A percentile compares a stretch with the other conserved stretches of the same genome.
Evolutionary conservation across 768 basidiomycete genomes (phyloP).

Genomic region (Rhodotorula babjevae): DNA sequence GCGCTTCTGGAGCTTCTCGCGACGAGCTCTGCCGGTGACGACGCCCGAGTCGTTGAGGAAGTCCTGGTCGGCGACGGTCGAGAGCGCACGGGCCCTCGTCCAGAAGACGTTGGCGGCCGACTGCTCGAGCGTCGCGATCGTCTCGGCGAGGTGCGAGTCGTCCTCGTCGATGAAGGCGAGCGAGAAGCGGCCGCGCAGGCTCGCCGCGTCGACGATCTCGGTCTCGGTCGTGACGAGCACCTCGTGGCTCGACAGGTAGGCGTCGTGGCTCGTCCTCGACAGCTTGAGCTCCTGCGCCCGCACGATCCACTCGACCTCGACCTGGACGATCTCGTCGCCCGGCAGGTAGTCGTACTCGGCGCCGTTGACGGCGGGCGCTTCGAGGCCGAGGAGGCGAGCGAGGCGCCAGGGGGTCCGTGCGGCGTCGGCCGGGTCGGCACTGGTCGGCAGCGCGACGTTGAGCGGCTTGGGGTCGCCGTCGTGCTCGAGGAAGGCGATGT

Average conservation of each 20-base stretch:
- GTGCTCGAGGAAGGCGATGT: neutral
- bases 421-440: fast-evolving
- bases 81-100: too few species aligned
- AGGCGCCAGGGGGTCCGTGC: neutral
- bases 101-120: too few species aligned
- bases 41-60: neutral
- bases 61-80: too few species aligned
- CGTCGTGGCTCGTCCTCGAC: neutral
- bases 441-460: neutral
- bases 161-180: neutral
- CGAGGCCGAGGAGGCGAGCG: neutral
- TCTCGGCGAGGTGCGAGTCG: neutral
- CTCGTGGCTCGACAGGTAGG: neutral
- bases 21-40: neutral
- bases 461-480: neutral
- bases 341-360: too few species aligned
- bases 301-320: neutral
- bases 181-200: neutral
- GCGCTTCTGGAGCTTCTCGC: neutral
- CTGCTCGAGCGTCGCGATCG: neutral
- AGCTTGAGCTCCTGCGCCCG: neutral
- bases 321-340: neutral
- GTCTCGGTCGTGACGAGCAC: neutral
- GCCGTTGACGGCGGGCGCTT: neutral
- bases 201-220: neutral